Percentiles rank a stretch among this genome's conserved stretches.
phyloP scores from a whole-genome alignment of 768 basidiomycete species.

The Phanerodontia chrysosporium region DNA sequence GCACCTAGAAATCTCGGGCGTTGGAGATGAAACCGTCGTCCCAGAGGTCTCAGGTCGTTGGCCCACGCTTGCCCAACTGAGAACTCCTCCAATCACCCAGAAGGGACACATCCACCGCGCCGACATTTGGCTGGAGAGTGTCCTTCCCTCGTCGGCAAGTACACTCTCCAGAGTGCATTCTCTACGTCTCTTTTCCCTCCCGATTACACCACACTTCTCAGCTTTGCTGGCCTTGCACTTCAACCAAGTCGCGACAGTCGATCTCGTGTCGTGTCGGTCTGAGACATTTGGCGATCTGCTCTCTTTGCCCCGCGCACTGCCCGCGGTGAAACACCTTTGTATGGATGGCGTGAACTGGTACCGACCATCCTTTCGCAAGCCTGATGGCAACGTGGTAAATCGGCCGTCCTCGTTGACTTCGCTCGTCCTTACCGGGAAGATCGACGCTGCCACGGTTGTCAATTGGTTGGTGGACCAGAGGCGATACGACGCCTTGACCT shows the following conservation, averaged over 20 bases:
- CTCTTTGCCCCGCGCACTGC: conserved; percentile 8
- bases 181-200: conserved; percentile 10
- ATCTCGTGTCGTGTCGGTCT: conserved; percentile 14
- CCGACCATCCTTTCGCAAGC: not conserved
- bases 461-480: conserved; percentile 12
- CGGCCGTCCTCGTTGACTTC: conserved; percentile 1
- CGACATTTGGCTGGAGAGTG: conserved; percentile 4
- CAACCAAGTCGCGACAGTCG: conserved; percentile 1
- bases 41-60: conserved; percentile 6
- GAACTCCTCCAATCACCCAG: not conserved
- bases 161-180: conserved; percentile 3
- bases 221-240: conserved; percentile 9
- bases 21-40: not conserved
- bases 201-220: conserved; percentile 7
- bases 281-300: conserved; percentile 15
- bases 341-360: conserved; percentile 17
- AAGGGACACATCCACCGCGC: not conserved
- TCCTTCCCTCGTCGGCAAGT: conserved; percentile 1
- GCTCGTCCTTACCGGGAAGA: conserved; percentile 16
- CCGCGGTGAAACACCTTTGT: conserved; percentile 4
- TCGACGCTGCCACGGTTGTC: conserved; percentile 14
- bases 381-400: not conserved
- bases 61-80: conserved; percentile 14
- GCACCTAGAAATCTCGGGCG: conserved; percentile 14
- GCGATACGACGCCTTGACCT: conserved; percentile 3